These are phyloP conservation scores for Nakaseomyces sp. DNA, from an alignment of 1,139 yeast species.

Conservation along the genomic window DNA sequence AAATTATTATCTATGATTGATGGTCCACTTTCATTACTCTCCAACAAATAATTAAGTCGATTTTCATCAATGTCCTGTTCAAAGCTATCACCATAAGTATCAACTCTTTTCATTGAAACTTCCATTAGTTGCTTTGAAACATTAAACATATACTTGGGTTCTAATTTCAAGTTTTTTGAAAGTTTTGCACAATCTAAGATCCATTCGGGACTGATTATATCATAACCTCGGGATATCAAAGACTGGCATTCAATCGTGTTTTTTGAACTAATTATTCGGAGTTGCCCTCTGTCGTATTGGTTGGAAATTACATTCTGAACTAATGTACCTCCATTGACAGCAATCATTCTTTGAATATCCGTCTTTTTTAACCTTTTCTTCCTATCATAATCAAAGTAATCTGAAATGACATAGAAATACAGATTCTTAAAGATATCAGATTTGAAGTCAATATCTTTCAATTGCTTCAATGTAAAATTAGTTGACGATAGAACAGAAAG, in stretches of 20 bases:
- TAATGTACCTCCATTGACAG: constrained; percentile 44
- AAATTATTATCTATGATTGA: not conserved
- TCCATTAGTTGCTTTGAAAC: constrained; percentile 29
- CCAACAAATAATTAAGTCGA: constrained; percentile 12
- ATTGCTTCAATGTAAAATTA: constrained; percentile 3
- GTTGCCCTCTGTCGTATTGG: constrained; percentile 8
- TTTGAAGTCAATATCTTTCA: not conserved
- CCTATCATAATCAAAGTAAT: constrained; percentile 29
- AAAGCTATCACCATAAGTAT: constrained; percentile 50
- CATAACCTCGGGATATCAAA: constrained; percentile 42
- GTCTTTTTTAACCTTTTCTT: constrained; percentile 32
- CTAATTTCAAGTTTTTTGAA: constrained; percentile 42
- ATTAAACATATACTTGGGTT: constrained; percentile 47
- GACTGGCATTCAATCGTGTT: constrained; percentile 40
- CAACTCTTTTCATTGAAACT: constrained; percentile 32
- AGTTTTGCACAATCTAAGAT: constrained; percentile 52
- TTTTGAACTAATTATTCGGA: constrained; percentile 42
- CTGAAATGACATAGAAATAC: constrained; percentile 39
- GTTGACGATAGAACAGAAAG: not conserved
- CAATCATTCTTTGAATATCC: constrained; percentile 36
- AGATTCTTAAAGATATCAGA: constrained; percentile 31
- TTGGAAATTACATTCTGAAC: constrained; percentile 23
- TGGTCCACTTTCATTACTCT: not conserved
- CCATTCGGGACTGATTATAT: constrained; percentile 65
- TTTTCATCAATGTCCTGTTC: constrained; percentile 26